Evolutionary conservation across 306 rosid genomes (phyloP).

Genomic region (Alnus rubra): DNA sequence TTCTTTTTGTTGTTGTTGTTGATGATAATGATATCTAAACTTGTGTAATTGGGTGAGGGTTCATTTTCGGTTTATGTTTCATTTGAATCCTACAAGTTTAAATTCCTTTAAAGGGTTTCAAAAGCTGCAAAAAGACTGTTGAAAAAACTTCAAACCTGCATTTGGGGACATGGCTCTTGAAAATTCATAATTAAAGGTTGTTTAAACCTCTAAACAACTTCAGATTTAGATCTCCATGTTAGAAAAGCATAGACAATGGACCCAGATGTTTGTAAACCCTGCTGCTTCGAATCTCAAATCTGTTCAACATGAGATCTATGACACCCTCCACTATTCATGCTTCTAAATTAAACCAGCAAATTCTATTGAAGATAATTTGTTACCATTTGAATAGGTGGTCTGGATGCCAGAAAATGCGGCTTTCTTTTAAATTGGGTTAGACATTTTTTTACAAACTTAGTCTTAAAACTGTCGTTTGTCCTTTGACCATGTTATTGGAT

Average conservation of each 20-base stretch:
- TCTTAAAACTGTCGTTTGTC: no score
- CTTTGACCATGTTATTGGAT: no score
- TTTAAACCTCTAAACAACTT: conserved; percentile 28
- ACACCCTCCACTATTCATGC: conserved; percentile 25
- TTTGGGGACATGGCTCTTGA: no score
- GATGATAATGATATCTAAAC: conserved; percentile 15
- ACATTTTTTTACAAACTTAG: no score
- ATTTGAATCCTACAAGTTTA: conserved; percentile 19
- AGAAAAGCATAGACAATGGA: conserved; percentile 10
- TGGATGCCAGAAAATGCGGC: conserved; percentile 29
- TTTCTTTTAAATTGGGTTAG: background rate
- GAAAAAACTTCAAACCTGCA: conserved; percentile 17
- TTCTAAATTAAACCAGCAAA: conserved; percentile 1
- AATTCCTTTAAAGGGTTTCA: conserved; percentile 12
- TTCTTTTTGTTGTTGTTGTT: no score
- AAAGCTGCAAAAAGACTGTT: conserved; percentile 28
- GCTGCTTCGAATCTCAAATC: conserved; percentile 22
- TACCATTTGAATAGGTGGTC: conserved; percentile 26
- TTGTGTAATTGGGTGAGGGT: background rate
- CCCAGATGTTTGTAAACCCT: conserved; percentile 29
- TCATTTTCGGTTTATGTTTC: background rate
- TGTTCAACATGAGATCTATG: conserved; percentile 44
- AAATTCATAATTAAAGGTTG: background rate
- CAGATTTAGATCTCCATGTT: conserved; percentile 39
- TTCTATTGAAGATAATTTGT: conserved; percentile 2